A percentile compares a stretch with the other conserved stretches of the same genome.
Conservation (phyloP, 495 filamentous ascomycete species). For the Xylaria castorea region DNA sequence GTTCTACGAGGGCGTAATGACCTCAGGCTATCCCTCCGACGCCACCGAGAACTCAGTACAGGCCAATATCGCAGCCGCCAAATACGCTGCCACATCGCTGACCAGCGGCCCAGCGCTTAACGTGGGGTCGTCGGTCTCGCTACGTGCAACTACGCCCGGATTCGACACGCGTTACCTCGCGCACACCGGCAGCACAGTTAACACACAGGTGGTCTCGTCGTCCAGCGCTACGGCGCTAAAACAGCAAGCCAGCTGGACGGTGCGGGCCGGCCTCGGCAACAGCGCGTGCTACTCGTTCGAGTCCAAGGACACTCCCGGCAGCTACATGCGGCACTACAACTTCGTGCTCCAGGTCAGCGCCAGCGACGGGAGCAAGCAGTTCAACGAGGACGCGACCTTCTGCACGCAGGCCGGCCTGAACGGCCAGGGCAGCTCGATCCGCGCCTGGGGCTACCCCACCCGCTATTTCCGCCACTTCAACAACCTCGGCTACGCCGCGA, state of each 20-base stretch:
- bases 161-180: conserved; percentile 60
- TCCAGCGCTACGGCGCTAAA: conserved; percentile 55
- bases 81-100: conserved; percentile 52
- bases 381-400: conserved; percentile 63
- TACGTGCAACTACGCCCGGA: conserved; percentile 57
- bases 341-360: conserved; percentile 55
- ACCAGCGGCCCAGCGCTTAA: conserved; percentile 56
- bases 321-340: conserved; percentile 60
- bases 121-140: conserved; percentile 57
- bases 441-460: conserved; percentile 63
- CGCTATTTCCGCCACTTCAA: conserved; percentile 61
- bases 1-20: conserved; percentile 69
- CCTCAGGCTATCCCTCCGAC: conserved; percentile 62
- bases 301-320: conserved; percentile 60
- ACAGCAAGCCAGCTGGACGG: conserved; percentile 61
- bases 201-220: conserved; percentile 60
- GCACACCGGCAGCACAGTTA: conserved; percentile 50
- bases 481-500: conserved; percentile 54
- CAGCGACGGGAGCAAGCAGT: conserved; percentile 58
- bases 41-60: conserved; percentile 62
- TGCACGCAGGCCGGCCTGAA: conserved; percentile 56
- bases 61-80: conserved; percentile 63
- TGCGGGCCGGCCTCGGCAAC: conserved; percentile 59
- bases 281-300: conserved; percentile 64
- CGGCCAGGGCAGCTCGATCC: conserved; percentile 54